Base-by-base conservation (phyloP, 208 protist species). In the Trypanosoma platydactyli region DNA sequence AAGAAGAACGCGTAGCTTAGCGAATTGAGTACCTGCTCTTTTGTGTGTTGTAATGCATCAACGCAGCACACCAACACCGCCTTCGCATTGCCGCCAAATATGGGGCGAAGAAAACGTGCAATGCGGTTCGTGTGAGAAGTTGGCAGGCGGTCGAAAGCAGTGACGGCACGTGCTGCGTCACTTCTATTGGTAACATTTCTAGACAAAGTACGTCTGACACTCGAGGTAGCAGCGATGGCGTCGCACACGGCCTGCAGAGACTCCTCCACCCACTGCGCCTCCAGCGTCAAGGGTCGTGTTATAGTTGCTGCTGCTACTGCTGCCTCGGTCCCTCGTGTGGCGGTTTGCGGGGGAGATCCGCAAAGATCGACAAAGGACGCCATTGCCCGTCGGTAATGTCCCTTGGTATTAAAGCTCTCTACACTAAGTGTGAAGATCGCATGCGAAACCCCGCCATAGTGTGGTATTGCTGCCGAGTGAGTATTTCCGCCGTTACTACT, bases 11-110 rank as follows among this genome's bases (percentile, higher is more conserved):
- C 66, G 58, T 80, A 79, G 24, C 53, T 70, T 5, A 79, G 45
- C 40, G 45, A 73, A 46, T 40, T 77, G 40, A 81, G 59, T 40
- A 50, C 29, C 57, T 72, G 29, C 58, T 74, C 64, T n/a, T 64
- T 52, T 38, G 55, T 63, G 44, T 48, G 41, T 15, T 50, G 20
- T 25, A 50, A 7, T 7, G 60, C 24, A 50, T 56, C 64, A 12
- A 61, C 55, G 44, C 35, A 68, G 54, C 25, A 77, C 16, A 77
- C 50, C 55, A 77, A 25, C 38, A 80, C 9, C 7, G 83, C 68
- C 42, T 84, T 86, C 64, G 71, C 76, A 72, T 82, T 88, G 12
- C 87, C 87, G 25, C 87, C 86, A 56, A 92, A 84, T 0, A 82
- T 60, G 12, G 84, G 72, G 11, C 69, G 46, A 16, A 92, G 67